Conservation (phyloP, 306 rosid genomes). For the Rosa lucieae region DNA sequence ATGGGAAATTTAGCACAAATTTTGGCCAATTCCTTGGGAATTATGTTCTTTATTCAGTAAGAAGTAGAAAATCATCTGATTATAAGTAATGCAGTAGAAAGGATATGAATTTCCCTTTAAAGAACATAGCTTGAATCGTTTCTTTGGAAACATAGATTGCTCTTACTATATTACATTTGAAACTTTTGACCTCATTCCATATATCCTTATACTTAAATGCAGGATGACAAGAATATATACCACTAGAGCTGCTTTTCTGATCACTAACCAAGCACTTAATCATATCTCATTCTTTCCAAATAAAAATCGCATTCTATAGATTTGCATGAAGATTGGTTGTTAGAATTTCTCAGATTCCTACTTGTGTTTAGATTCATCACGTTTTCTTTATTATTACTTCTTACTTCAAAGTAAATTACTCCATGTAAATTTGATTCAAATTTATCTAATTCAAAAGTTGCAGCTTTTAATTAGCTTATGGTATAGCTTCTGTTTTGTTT, state of each 20-base stretch:
- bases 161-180: neutral
- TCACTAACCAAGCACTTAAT: neutral
- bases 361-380: neutral
- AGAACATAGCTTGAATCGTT: neutral
- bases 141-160: neutral
- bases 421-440: neutral
- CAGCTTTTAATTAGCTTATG: too few relatives aligned
- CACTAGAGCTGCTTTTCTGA: neutral
- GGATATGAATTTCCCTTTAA: neutral
- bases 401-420: neutral
- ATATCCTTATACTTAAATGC: neutral
- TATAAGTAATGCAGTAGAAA: neutral
- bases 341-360: neutral
- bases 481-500: too few relatives aligned
- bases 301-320: neutral
- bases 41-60: neutral
- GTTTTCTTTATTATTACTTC: neutral
- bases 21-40: constrained; percentile 12
- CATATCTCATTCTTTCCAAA: neutral
- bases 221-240: neutral
- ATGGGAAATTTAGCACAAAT: neutral
- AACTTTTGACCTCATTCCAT: neutral
- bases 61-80: neutral
- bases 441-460: too few relatives aligned
- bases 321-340: neutral